Evolutionary conservation across 2,329 filamentous ascomycete species (phyloP), one percentile per base, ranked within the genome.

Genomic region (Nigrospora oryzae): DNA sequence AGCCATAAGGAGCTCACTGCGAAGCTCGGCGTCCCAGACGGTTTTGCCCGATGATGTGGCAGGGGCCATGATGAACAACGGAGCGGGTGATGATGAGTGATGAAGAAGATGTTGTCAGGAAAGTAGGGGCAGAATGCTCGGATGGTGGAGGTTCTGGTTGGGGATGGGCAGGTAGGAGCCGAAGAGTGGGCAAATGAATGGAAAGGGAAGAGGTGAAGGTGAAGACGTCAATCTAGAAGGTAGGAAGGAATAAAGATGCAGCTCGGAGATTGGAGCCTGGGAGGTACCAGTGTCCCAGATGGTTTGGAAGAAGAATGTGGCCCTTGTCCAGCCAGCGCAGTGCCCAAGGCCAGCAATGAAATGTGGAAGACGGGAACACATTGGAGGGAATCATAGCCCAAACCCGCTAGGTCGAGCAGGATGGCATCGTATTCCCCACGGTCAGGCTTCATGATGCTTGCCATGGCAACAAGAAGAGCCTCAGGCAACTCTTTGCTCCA

Each of bases 1-100:
- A 3, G 59, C 56, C 0, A 63, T 47, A 5, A 72, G 60, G 1
- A 72, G 61, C 14, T 63, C 64, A 6, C 62, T 58, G n/a, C 68
- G 65, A 13, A 68, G 54, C 13, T 51, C 47, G 13, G 63, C 63
- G 17, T 50, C 50, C 56, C 54, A 59, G 32, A 52, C 42, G 4
- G 54, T 55, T 5, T 49, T 47, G 15, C 49, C 49, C 5, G 23
- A 33, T 12, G 12, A 16, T 10, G 38, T 17, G 15, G 31, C 31
- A 8, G 33, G 16, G 13, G 37, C 28, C 32, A 44, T 37, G 6
- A 12, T 39, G 23, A 32, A 11, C 5, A 28, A 10, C 23, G 23
- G 23, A 10, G 23, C 7, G 23, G 23, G 7, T 6, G 23, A 28
- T 10, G 23, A 7, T 28, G 8, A 7, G 35, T 38, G 31, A 7